Base-by-base conservation (phyloP, 2,329 filamentous ascomycete species). In the Plectosphaerella cucumerina region DNA sequence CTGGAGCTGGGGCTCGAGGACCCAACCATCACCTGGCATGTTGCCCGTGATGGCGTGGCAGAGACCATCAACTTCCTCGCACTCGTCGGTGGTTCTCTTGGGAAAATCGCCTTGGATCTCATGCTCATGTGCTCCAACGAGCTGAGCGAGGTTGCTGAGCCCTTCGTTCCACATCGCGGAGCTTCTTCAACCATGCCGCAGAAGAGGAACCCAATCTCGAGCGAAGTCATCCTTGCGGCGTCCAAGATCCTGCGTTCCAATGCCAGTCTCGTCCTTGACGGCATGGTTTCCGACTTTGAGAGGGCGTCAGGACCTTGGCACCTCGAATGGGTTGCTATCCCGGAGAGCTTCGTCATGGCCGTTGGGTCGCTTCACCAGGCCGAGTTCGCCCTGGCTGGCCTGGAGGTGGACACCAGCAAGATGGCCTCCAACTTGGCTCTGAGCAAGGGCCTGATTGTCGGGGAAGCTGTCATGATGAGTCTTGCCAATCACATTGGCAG, bases 391-490 rank as follows among this genome's bases (percentile, higher is more conserved):
- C 63, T 82, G 1, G 66, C 69, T 1, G 78, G 77, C 0, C 66
- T 82, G 1, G 70, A 74, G 2, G 78, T 82, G 5, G 70, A 81
- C 53, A 64, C 63, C 0, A 67, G 71, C 47, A 62, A 69, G 12
- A 80, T 82, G 77, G 57, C 71, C 49, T 59, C 62, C 0, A 83
- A 82, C 53, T 64, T 82, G 1, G 66, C 71, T 42, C 77, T 72
- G 1, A 80, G 76, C 0, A 66, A 66, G 37, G 78, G 78, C 0
- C 61, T 82, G 17, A 82, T 82, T 55, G 78, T 81, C 12, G 78
- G 70, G 0, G 80, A 82, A 63, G 77, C 79, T 3, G 76, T 82
- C n/a, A 82, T 82, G 78, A 82, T 82, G 80, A 74, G 71, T 2
- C 65, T 82, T 44, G 80, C 77, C 15, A 69, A 70, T 14, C 65